phyloP scores from a whole-genome alignment of 371 early-diverging fungal species.

The Actinomortierella wolfii region DNA sequence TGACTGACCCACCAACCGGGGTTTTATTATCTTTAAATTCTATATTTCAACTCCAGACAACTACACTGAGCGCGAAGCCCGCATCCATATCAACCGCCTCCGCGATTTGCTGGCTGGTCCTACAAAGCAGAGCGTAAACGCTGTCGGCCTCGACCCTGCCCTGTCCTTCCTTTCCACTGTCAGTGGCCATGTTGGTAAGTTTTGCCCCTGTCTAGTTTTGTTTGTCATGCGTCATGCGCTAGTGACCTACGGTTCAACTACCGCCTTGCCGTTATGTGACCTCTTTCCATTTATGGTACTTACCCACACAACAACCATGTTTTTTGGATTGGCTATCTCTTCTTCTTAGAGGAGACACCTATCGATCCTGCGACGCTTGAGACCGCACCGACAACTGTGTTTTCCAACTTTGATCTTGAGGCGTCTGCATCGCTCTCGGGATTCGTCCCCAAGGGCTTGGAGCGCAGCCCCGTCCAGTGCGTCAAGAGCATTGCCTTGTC shows the following conservation, averaged over 20 bases:
- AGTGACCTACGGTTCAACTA: too few species aligned
- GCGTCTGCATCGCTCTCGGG: conserved; percentile 57
- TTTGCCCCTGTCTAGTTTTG: too few species aligned
- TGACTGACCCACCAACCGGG: too few species aligned
- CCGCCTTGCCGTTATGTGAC: too few species aligned
- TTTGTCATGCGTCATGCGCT: too few species aligned
- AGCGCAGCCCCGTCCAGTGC: conserved; percentile 65
- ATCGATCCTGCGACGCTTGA: conserved; percentile 43
- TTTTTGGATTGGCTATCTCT: too few species aligned
- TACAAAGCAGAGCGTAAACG: conserved; percentile 66
- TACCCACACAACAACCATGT: too few species aligned
- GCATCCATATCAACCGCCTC: conserved; percentile 85
- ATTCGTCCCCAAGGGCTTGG: conserved; percentile 60
- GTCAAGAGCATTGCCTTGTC: conserved; percentile 80
- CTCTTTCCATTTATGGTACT: too few species aligned
- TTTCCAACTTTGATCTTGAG: conserved; percentile 62
- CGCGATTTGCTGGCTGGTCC: conserved; percentile 85
- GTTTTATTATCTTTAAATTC: too few species aligned
- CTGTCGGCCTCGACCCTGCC: conserved; percentile 77
- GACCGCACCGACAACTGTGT: conserved; percentile 58
- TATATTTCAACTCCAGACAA: conserved; percentile 27
- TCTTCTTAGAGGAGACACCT: conserved; percentile 41
- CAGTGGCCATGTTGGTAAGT: conserved; percentile 65
- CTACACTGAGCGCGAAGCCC: conserved; percentile 91
- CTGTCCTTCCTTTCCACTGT: conserved; percentile 72